Evolutionary conservation across 2,329 filamentous ascomycete genomes (phyloP).

Genomic region (Zalaria obscura): DNA sequence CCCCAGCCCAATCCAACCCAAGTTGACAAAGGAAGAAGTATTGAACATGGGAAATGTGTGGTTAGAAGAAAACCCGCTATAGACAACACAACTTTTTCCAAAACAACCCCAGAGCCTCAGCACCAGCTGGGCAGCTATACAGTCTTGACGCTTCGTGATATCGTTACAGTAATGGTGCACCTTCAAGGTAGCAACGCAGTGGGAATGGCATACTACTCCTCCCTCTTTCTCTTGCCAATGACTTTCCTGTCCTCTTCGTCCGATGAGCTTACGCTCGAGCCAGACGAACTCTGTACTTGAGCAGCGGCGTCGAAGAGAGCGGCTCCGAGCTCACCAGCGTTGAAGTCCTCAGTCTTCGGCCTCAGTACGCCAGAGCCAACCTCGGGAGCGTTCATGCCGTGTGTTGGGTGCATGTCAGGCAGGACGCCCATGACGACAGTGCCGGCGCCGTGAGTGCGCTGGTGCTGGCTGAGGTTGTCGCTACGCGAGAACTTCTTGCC

Average conservation of each 20-base stretch:
- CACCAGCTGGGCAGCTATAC: too few species aligned
- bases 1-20: too few species aligned
- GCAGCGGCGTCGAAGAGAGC: slow-evolving; percentile 66
- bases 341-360: slow-evolving; percentile 25
- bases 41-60: too few species aligned
- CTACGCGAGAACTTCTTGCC: slow-evolving; percentile 98
- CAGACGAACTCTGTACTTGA: slow-evolving; percentile 52
- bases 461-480: slow-evolving; percentile 93
- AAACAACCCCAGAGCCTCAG: too few species aligned
- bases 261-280: slow-evolving; percentile 28
- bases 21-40: too few species aligned
- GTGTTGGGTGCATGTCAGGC: slow-evolving; percentile 15
- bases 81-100: too few species aligned
- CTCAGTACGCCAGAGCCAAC: slow-evolving; percentile 16
- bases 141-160: too few species aligned
- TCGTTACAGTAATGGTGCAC: too few species aligned
- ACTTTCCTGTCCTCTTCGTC: slow-evolving; percentile 17
- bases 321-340: slow-evolving; percentile 55
- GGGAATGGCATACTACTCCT: slow-evolving; percentile 16
- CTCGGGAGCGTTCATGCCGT: slow-evolving; percentile 20
- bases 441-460: slow-evolving; percentile 80
- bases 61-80: too few species aligned
- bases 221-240: slow-evolving; percentile 29
- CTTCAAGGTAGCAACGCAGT: too few species aligned
- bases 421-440: slow-evolving; percentile 84